Conservation (phyloP, 1,139 yeast species). For the Magnusiomyces sp. region DNA sequence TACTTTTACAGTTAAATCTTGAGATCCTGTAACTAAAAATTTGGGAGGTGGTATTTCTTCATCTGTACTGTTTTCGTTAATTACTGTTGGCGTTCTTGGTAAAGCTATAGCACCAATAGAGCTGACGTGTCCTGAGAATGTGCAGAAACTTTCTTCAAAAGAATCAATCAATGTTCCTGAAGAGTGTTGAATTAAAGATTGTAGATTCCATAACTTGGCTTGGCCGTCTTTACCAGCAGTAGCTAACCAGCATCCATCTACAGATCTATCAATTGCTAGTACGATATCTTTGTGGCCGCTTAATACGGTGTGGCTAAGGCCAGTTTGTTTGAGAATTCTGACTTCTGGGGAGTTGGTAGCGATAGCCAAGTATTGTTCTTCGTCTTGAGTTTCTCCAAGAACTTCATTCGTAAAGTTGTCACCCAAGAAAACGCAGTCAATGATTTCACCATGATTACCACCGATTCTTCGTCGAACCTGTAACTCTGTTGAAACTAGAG, state of each 20-base stretch:
- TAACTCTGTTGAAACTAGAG: conserved; percentile 30
- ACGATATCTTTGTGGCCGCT: conserved; percentile 84
- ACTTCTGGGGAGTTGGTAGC: conserved; percentile 95
- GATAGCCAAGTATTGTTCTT: conserved; percentile 48
- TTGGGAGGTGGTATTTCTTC: conserved; percentile 41
- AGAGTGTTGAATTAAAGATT: conserved; percentile 20
- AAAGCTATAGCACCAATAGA: conserved; percentile 77
- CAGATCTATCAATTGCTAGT: conserved; percentile 66
- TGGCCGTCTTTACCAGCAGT: conserved; percentile 90
- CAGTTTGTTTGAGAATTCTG: conserved; percentile 52
- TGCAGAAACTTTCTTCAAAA: conserved; percentile 46
- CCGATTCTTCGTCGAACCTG: conserved; percentile 53
- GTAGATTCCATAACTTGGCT: conserved; percentile 73
- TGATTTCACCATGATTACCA: conserved; percentile 92
- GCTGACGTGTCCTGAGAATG: conserved; percentile 78
- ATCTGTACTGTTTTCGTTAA: conserved; percentile 22
- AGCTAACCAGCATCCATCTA: conserved; percentile 81
- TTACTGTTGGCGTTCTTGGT: conserved; percentile 43
- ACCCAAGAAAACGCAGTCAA: conserved; percentile 71
- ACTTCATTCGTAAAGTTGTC: no score
- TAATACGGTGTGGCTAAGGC: conserved; percentile 26
- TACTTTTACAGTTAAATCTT: conserved; percentile 81
- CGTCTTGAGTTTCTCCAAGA: no score
- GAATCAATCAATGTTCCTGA: conserved; percentile 12
- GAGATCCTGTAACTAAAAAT: conserved; percentile 76